Evolutionary conservation across 2,329 filamentous ascomycete species (phyloP).

Genomic region (Neurospora sp.): DNA sequence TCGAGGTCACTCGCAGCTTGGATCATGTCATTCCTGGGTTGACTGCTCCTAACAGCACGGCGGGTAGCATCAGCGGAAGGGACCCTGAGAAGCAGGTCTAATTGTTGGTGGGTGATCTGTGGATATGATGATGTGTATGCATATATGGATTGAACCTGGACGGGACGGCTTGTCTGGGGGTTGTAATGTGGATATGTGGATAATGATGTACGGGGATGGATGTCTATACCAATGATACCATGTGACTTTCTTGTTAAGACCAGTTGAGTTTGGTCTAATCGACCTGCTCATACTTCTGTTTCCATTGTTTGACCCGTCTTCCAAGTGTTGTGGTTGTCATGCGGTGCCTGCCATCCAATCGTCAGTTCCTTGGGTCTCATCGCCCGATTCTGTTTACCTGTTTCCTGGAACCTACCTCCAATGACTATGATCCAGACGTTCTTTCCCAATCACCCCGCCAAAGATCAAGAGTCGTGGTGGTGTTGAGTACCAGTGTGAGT

Average conservation of each 20-base stretch:
- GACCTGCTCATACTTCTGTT: background rate
- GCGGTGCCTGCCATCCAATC: background rate
- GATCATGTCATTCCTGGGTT: conserved; percentile 9
- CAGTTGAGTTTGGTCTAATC: background rate
- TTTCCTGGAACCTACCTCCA: too few relatives aligned
- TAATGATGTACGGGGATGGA: background rate
- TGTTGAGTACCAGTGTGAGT: background rate
- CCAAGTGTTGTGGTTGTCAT: background rate
- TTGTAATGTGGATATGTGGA: background rate
- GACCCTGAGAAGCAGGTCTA: conserved; percentile 10
- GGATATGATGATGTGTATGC: background rate
- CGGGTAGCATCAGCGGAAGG: conserved; percentile 15
- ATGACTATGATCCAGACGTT: background rate
- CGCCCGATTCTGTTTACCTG: rapidly evolving
- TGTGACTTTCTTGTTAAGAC: background rate
- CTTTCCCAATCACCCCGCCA: background rate
- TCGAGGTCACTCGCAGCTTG: conserved; percentile 48
- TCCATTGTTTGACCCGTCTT: background rate
- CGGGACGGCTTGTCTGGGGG: background rate
- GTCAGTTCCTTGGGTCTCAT: background rate
- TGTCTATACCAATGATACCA: background rate
- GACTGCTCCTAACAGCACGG: conserved; percentile 10
- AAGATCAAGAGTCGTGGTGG: background rate
- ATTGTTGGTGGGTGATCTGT: background rate
- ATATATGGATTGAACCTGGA: background rate